These are phyloP conservation scores for Ceratobasidium sp. DNA, from an alignment of 1,284 basidiomycete species.

Conservation along the genomic window DNA sequence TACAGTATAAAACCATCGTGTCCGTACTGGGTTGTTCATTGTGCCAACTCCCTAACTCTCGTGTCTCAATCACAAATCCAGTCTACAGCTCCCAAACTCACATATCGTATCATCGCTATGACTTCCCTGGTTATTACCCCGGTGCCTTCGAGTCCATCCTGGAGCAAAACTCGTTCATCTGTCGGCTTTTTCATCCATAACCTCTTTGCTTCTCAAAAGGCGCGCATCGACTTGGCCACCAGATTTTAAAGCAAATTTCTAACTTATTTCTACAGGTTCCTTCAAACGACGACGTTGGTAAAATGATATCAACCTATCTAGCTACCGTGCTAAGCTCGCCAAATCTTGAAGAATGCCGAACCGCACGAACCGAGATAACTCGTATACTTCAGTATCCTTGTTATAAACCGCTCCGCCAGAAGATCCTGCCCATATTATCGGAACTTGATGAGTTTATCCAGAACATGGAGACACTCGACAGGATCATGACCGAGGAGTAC, in stretches of 20 bases:
- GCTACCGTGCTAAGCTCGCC: neutral
- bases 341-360: neutral
- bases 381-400: neutral
- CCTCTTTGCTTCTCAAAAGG: neutral
- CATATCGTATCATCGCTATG: neutral
- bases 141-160: neutral
- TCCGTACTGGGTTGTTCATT: neutral
- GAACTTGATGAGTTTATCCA: neutral
- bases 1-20: neutral
- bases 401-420: neutral
- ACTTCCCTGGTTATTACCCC: neutral
- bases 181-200: neutral
- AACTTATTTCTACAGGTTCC: neutral
- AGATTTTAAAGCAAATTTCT: neutral
- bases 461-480: neutral
- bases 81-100: neutral
- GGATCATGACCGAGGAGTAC: neutral
- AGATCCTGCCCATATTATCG: neutral
- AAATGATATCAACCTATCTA: neutral
- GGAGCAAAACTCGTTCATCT: neutral
- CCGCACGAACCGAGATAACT: neutral
- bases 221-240: neutral
- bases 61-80: neutral
- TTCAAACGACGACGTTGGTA: neutral
- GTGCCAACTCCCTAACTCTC: neutral